These are phyloP conservation scores for Funneliformis mosseae DNA, from an alignment of 192 early-diverging fungal species.

Conservation along the genomic window DNA sequence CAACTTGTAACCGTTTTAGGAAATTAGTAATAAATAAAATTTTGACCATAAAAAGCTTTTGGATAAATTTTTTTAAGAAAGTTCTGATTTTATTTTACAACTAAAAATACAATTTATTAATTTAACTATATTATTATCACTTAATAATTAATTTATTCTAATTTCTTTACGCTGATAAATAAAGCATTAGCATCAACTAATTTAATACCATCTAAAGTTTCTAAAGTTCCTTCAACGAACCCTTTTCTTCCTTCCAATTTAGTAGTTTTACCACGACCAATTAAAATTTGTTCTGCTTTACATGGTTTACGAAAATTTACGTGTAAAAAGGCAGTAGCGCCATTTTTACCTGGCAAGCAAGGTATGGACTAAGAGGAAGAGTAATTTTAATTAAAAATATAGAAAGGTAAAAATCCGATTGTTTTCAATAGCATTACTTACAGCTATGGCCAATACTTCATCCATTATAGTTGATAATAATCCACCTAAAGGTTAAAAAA, in stretches of 20 bases:
- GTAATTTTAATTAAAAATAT: constrained; percentile 1
- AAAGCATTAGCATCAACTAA: constrained; percentile 68
- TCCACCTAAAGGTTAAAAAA: constrained; percentile 4
- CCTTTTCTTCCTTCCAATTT: constrained; percentile 72
- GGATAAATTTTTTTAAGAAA: no score
- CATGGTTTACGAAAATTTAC: constrained; percentile 74
- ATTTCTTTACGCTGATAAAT: constrained; percentile 61
- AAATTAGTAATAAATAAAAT: no score
- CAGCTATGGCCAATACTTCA: constrained; percentile 45
- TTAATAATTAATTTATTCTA: neutral
- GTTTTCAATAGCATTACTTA: constrained; percentile 8
- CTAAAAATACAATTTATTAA: no score
- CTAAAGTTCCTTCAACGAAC: constrained; percentile 61
- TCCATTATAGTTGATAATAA: constrained; percentile 50
- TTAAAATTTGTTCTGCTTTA: constrained; percentile 60
- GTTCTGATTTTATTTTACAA: no score
- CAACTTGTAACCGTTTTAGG: no score
- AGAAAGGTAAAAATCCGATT: neutral
- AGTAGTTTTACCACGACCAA: constrained; percentile 55
- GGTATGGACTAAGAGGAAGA: constrained; percentile 45
- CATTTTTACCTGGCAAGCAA: constrained; percentile 65
- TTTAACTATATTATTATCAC: no score
- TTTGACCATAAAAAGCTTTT: no score
- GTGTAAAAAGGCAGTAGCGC: constrained; percentile 76
- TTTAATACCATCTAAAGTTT: constrained; percentile 43